Percentiles rank a stretch among this genome's conserved stretches.
Evolutionary conservation across 768 basidiomycete genomes (phyloP).

Genomic region (Psilocybe subaeruginosa): DNA sequence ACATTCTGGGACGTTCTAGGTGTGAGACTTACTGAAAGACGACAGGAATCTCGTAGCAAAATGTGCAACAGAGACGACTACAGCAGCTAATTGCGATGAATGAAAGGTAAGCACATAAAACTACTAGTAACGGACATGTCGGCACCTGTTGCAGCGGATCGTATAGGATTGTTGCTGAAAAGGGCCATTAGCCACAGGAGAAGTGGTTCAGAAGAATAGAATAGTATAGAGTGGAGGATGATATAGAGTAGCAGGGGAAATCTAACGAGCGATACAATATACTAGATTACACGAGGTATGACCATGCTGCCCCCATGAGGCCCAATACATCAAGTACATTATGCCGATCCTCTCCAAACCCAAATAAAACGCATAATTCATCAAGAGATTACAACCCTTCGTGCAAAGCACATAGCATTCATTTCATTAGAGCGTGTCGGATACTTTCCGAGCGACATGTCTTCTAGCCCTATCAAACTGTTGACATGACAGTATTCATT

Average conservation of each 20-base stretch:
- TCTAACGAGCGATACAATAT: constrained; percentile 16
- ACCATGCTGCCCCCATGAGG: constrained; percentile 25
- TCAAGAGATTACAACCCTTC: neutral
- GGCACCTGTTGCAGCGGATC: constrained; percentile 45
- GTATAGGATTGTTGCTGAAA: constrained; percentile 50
- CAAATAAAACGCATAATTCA: constrained; percentile 19
- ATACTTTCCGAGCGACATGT: constrained; percentile 11
- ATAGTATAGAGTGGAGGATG: neutral
- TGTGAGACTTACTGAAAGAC: constrained; percentile 41
- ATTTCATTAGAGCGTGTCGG: constrained; percentile 7
- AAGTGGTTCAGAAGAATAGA: neutral
- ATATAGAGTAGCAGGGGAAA: constrained; percentile 1
- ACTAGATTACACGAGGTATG: constrained; percentile 20
- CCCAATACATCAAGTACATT: constrained; percentile 1
- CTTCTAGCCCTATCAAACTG: constrained; percentile 21
- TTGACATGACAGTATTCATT: constrained; percentile 49
- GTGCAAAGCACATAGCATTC: neutral
- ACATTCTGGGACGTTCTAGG: neutral
- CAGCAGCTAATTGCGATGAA: constrained; percentile 36
- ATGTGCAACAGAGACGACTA: constrained; percentile 53
- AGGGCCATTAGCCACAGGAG: constrained; percentile 41
- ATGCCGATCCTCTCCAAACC: constrained; percentile 2
- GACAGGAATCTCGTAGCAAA: constrained; percentile 52
- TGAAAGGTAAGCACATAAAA: neutral
- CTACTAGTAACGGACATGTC: neutral